phyloP scores from a whole-genome alignment of 2,329 filamentous ascomycete genomes.

The Fusarium miscanthi region DNA sequence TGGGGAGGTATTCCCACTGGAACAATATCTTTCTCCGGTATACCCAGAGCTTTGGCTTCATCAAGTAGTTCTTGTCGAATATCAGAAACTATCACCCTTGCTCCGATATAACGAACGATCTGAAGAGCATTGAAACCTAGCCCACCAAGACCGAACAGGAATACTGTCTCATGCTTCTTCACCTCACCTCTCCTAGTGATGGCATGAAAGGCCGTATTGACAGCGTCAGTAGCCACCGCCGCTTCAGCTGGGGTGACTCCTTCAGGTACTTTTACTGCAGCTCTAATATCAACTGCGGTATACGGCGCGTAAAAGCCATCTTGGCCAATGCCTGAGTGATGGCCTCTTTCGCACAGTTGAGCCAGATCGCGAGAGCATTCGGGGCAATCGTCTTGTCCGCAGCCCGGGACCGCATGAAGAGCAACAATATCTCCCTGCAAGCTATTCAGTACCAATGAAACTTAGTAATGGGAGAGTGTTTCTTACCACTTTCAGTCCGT shows the following conservation, averaged over 20 bases:
- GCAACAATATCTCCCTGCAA: conserved; percentile 36
- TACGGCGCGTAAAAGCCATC: conserved; percentile 57
- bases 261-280: conserved; percentile 25
- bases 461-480: accelerated
- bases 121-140: conserved; percentile 37
- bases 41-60: conserved; percentile 20
- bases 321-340: conserved; percentile 57
- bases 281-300: conserved; percentile 45
- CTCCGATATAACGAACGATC: conserved; percentile 26
- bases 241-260: conserved; percentile 33
- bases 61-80: conserved; percentile 32
- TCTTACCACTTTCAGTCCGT: conserved; percentile 21
- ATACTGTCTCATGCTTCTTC: conserved; percentile 13
- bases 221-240: conserved; percentile 37
- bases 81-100: conserved; percentile 33
- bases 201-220: conserved; percentile 37
- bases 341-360: conserved; percentile 51
- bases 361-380: conserved; percentile 55
- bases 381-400: conserved; percentile 22
- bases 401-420: conserved; percentile 38
- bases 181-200: conserved; percentile 33
- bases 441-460: accelerated
- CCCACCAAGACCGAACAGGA: conserved; percentile 33
- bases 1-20: conserved; percentile 21
- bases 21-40: conserved; percentile 23